phyloP scores from a whole-genome alignment of 148 eudicot species.

The Cornus kousa region DNA sequence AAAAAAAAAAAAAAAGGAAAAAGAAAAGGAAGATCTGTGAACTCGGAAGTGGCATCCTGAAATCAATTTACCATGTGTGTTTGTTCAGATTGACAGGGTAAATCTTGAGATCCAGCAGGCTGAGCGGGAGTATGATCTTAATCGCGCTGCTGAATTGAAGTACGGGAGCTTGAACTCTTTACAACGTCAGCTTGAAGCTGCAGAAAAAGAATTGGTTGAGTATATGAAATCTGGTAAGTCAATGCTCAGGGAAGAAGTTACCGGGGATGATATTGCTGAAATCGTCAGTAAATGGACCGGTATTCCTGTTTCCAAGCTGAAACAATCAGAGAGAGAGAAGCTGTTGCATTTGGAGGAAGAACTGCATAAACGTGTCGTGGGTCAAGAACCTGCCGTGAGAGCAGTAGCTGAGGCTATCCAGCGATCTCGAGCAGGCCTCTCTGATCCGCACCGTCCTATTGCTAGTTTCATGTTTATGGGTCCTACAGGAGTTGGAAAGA shows the following conservation, averaged over 20 bases:
- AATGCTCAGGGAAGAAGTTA: constrained; percentile 93
- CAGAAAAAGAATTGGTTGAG: constrained; percentile 85
- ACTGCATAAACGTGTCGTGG: constrained; percentile 86
- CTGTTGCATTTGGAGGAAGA: constrained; percentile 82
- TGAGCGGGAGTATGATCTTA: constrained; percentile 90
- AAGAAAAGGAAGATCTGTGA: not conserved
- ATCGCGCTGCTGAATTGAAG: constrained; percentile 94
- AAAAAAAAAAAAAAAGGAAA: not conserved
- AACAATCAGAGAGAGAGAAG: constrained; percentile 87
- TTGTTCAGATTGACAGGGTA: constrained; percentile 86
- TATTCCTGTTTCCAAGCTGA: constrained; percentile 90
- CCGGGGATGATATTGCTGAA: constrained; percentile 85
- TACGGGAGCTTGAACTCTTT: constrained; percentile 92
- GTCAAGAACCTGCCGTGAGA: constrained; percentile 86
- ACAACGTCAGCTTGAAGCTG: constrained; percentile 75
- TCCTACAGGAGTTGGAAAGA: constrained; percentile 95
- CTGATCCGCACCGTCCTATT: constrained; percentile 88
- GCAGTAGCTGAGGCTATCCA: constrained; percentile 96
- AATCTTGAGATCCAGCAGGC: constrained; percentile 95
- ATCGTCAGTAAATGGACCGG: constrained; percentile 99
- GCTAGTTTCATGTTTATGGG: constrained; percentile 99
- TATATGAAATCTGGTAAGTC: constrained; percentile 92
- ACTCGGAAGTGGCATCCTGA: not conserved
- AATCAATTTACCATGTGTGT: constrained; percentile 5
- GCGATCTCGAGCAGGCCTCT: constrained; percentile 95